Conservation (phyloP, 495 filamentous ascomycete species). For the Penicillium coffeae region DNA sequence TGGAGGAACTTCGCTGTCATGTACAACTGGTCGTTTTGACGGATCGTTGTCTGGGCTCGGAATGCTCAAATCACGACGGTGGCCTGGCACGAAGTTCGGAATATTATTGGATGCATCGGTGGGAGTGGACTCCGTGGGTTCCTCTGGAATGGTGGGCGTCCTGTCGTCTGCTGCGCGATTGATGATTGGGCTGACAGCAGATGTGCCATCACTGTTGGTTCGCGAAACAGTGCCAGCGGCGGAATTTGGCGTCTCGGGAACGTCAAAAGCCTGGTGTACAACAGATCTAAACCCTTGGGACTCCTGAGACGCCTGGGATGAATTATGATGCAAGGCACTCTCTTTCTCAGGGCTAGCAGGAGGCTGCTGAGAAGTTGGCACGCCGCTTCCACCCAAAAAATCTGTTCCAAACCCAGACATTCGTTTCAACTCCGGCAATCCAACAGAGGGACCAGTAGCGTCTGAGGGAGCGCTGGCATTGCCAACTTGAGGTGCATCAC, state of each 20-base stretch:
- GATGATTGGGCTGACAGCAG: constrained; percentile 67
- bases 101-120: constrained; percentile 19
- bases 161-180: constrained; percentile 32
- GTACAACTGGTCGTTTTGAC: constrained; percentile 53
- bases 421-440: constrained; percentile 60
- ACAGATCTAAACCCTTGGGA: constrained; percentile 57
- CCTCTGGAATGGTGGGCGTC: constrained; percentile 58
- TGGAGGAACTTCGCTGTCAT: constrained; percentile 36
- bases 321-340: constrained; percentile 46
- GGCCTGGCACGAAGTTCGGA: constrained; percentile 48
- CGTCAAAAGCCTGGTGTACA: constrained; percentile 68
- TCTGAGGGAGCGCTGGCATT: constrained; percentile 1
- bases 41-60: constrained; percentile 62
- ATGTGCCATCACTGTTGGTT: constrained; percentile 63
- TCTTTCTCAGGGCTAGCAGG: constrained; percentile 15
- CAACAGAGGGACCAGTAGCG: constrained; percentile 15
- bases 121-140: constrained; percentile 37
- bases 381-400: constrained; percentile 22
- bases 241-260: constrained; percentile 57
- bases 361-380: constrained; percentile 9
- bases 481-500: not conserved
- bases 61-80: constrained; percentile 59
- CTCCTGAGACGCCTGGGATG: constrained; percentile 36
- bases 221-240: constrained; percentile 46
- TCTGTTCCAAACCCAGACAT: constrained; percentile 61